Percentiles rank a stretch among this genome's conserved stretches.
These are phyloP conservation scores for Chlorella variabilis DNA, from an alignment of 163 green algal species.

Conservation along the genomic window DNA sequence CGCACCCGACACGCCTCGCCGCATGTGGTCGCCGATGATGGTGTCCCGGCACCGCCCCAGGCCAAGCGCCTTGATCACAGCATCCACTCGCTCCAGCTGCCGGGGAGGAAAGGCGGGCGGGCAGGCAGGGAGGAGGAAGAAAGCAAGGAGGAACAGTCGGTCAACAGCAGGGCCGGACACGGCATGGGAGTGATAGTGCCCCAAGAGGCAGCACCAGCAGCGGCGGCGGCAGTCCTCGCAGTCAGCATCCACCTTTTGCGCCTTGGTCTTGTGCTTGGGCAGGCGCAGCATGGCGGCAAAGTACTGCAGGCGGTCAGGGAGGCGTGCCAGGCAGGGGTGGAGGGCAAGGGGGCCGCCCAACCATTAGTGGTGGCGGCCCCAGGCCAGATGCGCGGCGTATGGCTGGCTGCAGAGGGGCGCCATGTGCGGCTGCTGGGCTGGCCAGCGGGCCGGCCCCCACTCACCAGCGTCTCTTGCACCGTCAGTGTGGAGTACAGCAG, in stretches of 20 bases:
- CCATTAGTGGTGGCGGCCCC: too few relatives aligned
- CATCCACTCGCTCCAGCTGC: constrained; percentile 77
- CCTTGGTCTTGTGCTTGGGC: constrained; percentile 57
- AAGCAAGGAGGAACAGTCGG: too few relatives aligned
- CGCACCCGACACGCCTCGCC: constrained; percentile 65
- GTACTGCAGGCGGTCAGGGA: constrained; percentile 26
- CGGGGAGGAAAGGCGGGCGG: constrained; percentile 51
- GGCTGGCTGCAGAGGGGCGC: too few relatives aligned
- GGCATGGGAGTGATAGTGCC: too few relatives aligned
- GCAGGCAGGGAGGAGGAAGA: background rate
- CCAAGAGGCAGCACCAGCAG: background rate
- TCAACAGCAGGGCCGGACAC: too few relatives aligned
- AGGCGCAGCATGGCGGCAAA: constrained; percentile 93
- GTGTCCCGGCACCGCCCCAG: constrained; percentile 81
- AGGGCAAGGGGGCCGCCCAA: too few relatives aligned
- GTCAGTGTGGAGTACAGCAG: constrained; percentile 85
- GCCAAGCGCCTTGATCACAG: constrained; percentile 85
- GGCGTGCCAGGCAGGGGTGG: background rate
- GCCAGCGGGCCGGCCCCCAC: too few relatives aligned
- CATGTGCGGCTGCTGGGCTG: background rate
- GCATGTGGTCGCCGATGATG: constrained; percentile 87
- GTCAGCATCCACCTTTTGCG: constrained; percentile 13
- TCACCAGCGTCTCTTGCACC: constrained; percentile 91
- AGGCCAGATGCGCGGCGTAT: too few relatives aligned
- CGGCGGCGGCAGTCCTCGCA: background rate